Base-by-base conservation (phyloP, 768 basidiomycete species). In the Sistotremastrum niveocremeum region DNA sequence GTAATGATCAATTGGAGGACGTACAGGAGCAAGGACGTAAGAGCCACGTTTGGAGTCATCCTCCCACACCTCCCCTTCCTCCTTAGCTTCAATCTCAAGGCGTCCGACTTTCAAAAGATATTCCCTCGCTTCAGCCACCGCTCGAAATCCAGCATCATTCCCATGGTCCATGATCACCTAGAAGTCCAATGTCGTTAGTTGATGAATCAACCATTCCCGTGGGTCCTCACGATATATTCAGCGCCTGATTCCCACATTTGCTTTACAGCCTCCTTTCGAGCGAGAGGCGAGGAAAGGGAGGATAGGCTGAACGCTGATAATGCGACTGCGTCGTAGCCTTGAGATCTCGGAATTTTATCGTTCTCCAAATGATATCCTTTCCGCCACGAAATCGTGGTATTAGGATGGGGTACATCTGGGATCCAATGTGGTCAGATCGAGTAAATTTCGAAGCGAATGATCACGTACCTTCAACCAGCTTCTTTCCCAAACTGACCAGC, bases 191-290 rank as follows among this genome's bases (percentile, higher is more conserved):
- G 20, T 20, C 20, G 20, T 20, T 20, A 20, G 52, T 34, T 39
- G 49, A 51, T 20, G 43, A 38, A 44, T 43, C 31, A 46, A 44
- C 46, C 50, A 54, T 12, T 46, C 40, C 4, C 51, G 35, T 20
- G 36, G 11, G 42, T 41, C 47, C 65, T 52, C 53, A 91, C 86
- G 41, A 95, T 78, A 28, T 78, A 74, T 56, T 84, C 77, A 20
- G 90, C 90, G 39, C 87, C 89, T 54, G 87, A 88, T 40, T 84
- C 73, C 91, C 91, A 97, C 71, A 97, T 84, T 54, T 86, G 77
- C 56, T 81, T 78, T 30, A 93, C 70, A 39, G 89, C 57, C 2
- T 69, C 64, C 62, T 77, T 81, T 49, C 82, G 72, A 6, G 77
- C 72, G 11, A 78, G 54, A 37, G 75, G 59, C 2, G 72, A 76